A percentile compares a stretch with the other conserved stretches of the same genome.
Evolutionary conservation across 306 rosid species (phyloP).

Genomic region (Macrotyloma uniflorum): DNA sequence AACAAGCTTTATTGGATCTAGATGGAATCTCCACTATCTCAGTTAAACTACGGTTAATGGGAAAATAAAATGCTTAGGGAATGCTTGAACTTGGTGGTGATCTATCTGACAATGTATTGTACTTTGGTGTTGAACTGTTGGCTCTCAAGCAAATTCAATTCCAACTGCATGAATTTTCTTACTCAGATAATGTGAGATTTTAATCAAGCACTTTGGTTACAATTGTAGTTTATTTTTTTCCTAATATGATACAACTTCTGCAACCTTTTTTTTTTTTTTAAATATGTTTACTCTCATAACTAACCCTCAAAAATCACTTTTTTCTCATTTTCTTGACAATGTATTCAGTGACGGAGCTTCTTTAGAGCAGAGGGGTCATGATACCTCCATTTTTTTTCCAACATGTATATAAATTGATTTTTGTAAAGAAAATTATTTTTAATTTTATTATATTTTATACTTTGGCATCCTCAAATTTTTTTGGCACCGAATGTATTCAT

Average conservation of each 20-base stretch:
- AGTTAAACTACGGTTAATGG: background rate
- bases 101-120: background rate
- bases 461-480: no score
- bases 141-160: background rate
- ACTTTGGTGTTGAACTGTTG: background rate
- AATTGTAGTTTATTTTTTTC: background rate
- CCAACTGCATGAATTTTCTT: conserved; percentile 8
- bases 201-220: background rate
- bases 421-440: no score
- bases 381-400: no score
- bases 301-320: background rate
- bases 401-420: no score
- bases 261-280: no score
- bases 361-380: no score
- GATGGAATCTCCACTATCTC: background rate
- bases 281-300: background rate
- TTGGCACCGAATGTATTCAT: no score
- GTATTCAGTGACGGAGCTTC: no score
- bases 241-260: background rate
- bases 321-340: background rate
- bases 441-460: no score
- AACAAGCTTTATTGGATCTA: background rate
- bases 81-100: background rate
- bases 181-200: background rate
- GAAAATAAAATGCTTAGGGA: background rate